phyloP scores from a whole-genome alignment of 495 filamentous ascomycete species.

The Penicillium verhagenii region DNA sequence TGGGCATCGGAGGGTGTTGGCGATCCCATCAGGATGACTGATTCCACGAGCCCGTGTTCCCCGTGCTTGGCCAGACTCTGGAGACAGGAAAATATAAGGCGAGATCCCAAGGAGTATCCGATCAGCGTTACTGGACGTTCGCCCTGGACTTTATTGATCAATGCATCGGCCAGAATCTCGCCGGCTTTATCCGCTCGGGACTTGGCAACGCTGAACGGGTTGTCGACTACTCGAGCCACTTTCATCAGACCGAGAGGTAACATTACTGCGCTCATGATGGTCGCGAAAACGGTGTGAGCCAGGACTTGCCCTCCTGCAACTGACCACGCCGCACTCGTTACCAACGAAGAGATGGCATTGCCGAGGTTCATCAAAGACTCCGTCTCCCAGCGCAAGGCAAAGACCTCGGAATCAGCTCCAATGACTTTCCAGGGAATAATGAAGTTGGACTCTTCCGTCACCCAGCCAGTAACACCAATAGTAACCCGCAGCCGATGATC shows the following conservation, averaged over 20 bases:
- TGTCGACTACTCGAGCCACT: slow-evolving; percentile 78
- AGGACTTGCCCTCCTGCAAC: slow-evolving; percentile 75
- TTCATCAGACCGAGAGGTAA: slow-evolving; percentile 81
- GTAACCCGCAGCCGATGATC: slow-evolving; percentile 75
- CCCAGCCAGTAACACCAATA: slow-evolving; percentile 81
- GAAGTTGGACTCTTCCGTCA: slow-evolving; percentile 68
- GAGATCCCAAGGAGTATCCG: slow-evolving; percentile 88
- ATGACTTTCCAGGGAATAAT: slow-evolving; percentile 73
- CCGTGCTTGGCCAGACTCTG: slow-evolving; percentile 69
- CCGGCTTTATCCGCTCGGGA: slow-evolving; percentile 85
- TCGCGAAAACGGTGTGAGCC: slow-evolving; percentile 72
- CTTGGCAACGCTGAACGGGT: slow-evolving; percentile 83
- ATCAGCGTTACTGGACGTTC: slow-evolving; percentile 85
- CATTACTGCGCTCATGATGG: slow-evolving; percentile 63
- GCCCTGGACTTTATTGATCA: slow-evolving; percentile 85
- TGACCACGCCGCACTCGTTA: slow-evolving; percentile 75
- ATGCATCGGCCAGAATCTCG: slow-evolving; percentile 76
- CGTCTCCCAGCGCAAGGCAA: slow-evolving; percentile 82
- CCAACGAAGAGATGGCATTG: slow-evolving; percentile 66
- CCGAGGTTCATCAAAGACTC: slow-evolving; percentile 76
- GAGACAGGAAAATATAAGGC: slow-evolving; percentile 82
- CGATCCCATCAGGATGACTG: slow-evolving; percentile 77
- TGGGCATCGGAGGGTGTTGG: slow-evolving; percentile 66
- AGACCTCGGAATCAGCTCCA: slow-evolving; percentile 68
- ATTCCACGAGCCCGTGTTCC: slow-evolving; percentile 85